Percentiles rank a stretch among this genome's conserved stretches.
phyloP scores from a whole-genome alignment of 2,329 filamentous ascomycete genomes.

The Periconia digitata region DNA sequence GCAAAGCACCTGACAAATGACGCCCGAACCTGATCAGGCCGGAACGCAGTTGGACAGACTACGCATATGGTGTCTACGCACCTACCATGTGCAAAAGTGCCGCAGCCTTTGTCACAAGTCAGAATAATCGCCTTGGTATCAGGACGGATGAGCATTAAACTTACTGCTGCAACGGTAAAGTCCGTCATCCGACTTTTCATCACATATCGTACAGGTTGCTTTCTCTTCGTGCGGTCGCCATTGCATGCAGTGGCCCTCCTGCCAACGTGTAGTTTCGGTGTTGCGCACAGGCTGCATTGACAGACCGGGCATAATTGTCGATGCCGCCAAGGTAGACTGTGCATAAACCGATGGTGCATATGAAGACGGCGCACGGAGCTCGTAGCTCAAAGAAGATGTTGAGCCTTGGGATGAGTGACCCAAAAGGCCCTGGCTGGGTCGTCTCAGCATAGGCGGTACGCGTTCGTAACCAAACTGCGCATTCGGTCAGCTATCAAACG shows the following conservation, averaged over 20 bases:
- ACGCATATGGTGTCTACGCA: conserved; percentile 63
- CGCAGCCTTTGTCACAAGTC: conserved; percentile 54
- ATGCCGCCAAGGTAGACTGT: conserved; percentile 81
- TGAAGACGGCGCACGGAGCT: conserved; percentile 51
- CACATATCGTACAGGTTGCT: conserved; percentile 71
- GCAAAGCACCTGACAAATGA: conserved; percentile 71
- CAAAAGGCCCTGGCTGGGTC: conserved; percentile 68
- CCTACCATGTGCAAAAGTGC: conserved; percentile 56
- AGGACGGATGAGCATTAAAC: conserved; percentile 20
- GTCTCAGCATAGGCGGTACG: conserved; percentile 64
- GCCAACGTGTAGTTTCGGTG: conserved; percentile 78
- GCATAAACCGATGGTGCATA: conserved; percentile 85
- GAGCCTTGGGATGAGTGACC: conserved; percentile 64
- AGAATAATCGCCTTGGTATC: conserved; percentile 14
- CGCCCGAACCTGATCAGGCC: conserved; percentile 66
- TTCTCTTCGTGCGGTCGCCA: conserved; percentile 62
- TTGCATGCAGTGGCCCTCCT: conserved; percentile 80
- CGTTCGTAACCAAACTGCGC: conserved; percentile 72
- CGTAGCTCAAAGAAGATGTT: conserved; percentile 62
- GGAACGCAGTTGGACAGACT: conserved; percentile 68
- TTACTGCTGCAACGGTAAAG: conserved; percentile 69
- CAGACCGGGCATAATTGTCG: conserved; percentile 84
- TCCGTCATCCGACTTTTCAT: conserved; percentile 72
- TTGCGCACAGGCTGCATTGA: conserved; percentile 76
- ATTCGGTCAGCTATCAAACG: conserved; percentile 25